Evolutionary conservation across 169 alveolate genomes (phyloP).

Genomic region (Plasmodium vinckei): DNA sequence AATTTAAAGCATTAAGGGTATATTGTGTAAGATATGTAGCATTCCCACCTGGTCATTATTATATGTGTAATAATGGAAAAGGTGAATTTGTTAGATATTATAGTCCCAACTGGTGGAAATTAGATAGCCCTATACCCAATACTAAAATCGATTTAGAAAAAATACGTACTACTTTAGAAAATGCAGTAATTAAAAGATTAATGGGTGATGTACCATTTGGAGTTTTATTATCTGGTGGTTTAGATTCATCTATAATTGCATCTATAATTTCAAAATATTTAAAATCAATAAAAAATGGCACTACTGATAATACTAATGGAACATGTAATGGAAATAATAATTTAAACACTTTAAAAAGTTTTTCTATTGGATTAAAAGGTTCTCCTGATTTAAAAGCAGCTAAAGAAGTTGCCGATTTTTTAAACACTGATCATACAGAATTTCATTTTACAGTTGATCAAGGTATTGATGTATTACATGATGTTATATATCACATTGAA

Average conservation of each 20-base stretch:
- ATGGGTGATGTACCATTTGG: conserved; percentile 92
- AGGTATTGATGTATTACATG: conserved; percentile 82
- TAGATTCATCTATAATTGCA: conserved; percentile 90
- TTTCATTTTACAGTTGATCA: conserved; percentile 88
- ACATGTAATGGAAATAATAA: conserved; percentile 8
- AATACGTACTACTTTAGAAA: conserved; percentile 56
- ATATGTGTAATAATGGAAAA: conserved; percentile 9
- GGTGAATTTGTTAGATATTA: conserved; percentile 66
- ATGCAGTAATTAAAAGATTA: conserved; percentile 76
- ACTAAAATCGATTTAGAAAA: conserved; percentile 34
- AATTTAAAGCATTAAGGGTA: conserved; percentile 68
- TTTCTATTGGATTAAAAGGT: conserved; percentile 54
- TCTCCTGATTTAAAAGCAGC: conserved; percentile 74
- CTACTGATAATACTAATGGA: conserved; percentile 16
- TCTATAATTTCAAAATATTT: conserved; percentile 81
- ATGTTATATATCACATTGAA: conserved; percentile 90
- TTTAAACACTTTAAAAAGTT: conserved; percentile 26
- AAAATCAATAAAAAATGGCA: conserved; percentile 2
- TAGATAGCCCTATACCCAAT: conserved; percentile 43
- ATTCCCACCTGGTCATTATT: conserved; percentile 75
- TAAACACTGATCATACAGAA: conserved; percentile 89
- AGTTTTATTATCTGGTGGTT: conserved; percentile 90
- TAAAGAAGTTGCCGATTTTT: conserved; percentile 79
- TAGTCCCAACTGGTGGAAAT: conserved; percentile 59
- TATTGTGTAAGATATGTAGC: conserved; percentile 33